Percentiles rank a stretch among this genome's conserved stretches.
phyloP scores from a whole-genome alignment of 257 asterid species.

The Solanum commersonii region DNA sequence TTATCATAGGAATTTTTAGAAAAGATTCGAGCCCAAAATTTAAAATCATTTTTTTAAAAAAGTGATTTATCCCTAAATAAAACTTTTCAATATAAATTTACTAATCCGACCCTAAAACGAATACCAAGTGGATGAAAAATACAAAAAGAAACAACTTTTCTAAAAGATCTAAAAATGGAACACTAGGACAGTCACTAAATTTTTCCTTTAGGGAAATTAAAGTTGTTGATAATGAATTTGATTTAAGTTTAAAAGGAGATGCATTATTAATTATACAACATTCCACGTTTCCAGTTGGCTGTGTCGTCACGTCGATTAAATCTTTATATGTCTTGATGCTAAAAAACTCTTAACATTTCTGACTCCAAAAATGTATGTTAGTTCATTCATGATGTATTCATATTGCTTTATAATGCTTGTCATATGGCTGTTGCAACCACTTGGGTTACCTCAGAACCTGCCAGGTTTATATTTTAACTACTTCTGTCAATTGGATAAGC shows the following conservation, averaged over 20 bases:
- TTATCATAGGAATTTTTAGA: no score
- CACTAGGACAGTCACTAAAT: conserved; percentile 32
- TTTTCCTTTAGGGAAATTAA: background rate
- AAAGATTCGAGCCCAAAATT: background rate
- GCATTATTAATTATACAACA: background rate
- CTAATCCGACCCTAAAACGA: background rate
- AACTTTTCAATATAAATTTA: background rate
- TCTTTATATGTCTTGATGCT: conserved; percentile 1
- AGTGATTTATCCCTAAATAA: background rate
- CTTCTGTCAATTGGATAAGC: background rate
- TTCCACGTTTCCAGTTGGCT: conserved; percentile 1
- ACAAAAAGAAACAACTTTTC: background rate
- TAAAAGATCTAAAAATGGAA: background rate
- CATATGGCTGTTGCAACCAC: background rate
- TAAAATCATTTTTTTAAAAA: background rate
- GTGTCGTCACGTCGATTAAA: conserved; percentile 2
- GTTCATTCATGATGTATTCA: background rate
- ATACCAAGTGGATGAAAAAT: background rate
- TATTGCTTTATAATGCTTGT: background rate
- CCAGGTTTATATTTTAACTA: background rate
- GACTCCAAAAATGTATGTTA: background rate
- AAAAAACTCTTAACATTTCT: background rate
- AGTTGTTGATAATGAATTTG: background rate
- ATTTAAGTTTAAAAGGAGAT: background rate
- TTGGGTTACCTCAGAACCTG: background rate